Base-by-base conservation (phyloP, 495 filamentous ascomycete species). In the Penicillium odoratum region DNA sequence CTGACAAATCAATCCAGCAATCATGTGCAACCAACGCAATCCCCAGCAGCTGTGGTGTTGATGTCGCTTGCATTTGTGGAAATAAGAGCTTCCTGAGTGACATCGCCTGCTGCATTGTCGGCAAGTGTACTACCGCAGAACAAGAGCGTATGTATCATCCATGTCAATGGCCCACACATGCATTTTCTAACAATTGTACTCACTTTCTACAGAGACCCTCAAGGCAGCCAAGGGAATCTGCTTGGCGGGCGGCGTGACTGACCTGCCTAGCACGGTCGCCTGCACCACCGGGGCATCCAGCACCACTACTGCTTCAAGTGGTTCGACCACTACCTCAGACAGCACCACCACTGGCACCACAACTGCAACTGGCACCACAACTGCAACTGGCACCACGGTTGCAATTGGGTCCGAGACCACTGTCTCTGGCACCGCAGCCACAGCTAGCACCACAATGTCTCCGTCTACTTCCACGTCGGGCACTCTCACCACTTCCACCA, bases 61-160 rank as follows among this genome's bases (percentile, higher is more conserved):
- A 91, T 56, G 66, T 84, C 58, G 62, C 70, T 38, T 95, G 91
- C 69, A 90, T 93, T 63, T 95, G 91, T 74, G 62, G 57, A 10
- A 74, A 81, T 69, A 61, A 69, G 6, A 65, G 68, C 8, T 89
- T 90, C 76, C 77, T 96, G 56, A 61, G 46, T 36, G 60, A 70
- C 33, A 84, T 94, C 55, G 73, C 84, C 30, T 89, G 87, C 76
- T 96, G 91, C 67, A 76, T 95, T 7, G 65, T 69, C 26, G 65
- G 62, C 3, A 67, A 56, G 9, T 96, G 91, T 71, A 59, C 68
- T 45, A 7, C 56, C 1, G 68, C 69, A 0, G 86, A 89, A 40
- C 82, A 89, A 67, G 40, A 80, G 25, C 67, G 85, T 87, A 76
- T 40, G 75, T 70, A n/a, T 16, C 36, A n/a, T 16, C 36, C 13